Percentiles rank a stretch among this genome's conserved stretches.
Conservation (phyloP, 495 filamentous ascomycete genomes). For the Penicillium pulvis region DNA sequence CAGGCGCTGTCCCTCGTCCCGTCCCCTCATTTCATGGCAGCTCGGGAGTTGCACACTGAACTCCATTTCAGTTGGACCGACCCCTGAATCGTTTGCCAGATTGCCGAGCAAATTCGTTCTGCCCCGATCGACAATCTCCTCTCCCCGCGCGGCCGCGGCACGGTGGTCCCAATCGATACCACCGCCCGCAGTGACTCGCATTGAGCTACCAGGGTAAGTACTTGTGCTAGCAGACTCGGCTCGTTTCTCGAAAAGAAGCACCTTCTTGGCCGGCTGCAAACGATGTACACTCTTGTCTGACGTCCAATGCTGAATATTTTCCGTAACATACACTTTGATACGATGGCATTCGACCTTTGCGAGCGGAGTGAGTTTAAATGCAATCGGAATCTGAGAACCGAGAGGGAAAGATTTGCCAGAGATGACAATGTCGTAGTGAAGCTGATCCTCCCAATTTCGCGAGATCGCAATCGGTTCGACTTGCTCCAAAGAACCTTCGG, state of each 20-base stretch:
- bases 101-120: slow-evolving; percentile 80
- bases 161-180: slow-evolving; percentile 69
- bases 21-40: slow-evolving; percentile 80
- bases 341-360: slow-evolving; percentile 97
- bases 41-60: slow-evolving; percentile 94
- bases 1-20: slow-evolving; percentile 70
- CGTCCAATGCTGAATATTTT: slow-evolving; percentile 93
- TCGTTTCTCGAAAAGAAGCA: slow-evolving; percentile 86
- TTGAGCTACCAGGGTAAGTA: slow-evolving; percentile 76
- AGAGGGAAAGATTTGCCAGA: slow-evolving; percentile 98
- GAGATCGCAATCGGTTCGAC: slow-evolving; percentile 97
- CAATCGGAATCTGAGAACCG: slow-evolving; percentile 90
- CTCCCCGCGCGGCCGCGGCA: slow-evolving; percentile 59
- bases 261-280: slow-evolving; percentile 80
- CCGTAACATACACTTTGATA: slow-evolving; percentile 92
- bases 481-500: slow-evolving; percentile 90
- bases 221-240: slow-evolving; percentile 78
- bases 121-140: slow-evolving; percentile 56
- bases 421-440: slow-evolving; percentile 98
- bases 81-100: slow-evolving; percentile 61
- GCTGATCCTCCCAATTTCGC: slow-evolving; percentile 95
- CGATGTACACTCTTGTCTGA: slow-evolving; percentile 85
- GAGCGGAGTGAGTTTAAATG: slow-evolving; percentile 93
- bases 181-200: slow-evolving; percentile 79
- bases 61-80: slow-evolving; percentile 95